A percentile compares a stretch with the other conserved stretches of the same genome.
Evolutionary conservation across 805 yeast genomes (phyloP).

Genomic region (Pichia rugopelliculosa): DNA sequence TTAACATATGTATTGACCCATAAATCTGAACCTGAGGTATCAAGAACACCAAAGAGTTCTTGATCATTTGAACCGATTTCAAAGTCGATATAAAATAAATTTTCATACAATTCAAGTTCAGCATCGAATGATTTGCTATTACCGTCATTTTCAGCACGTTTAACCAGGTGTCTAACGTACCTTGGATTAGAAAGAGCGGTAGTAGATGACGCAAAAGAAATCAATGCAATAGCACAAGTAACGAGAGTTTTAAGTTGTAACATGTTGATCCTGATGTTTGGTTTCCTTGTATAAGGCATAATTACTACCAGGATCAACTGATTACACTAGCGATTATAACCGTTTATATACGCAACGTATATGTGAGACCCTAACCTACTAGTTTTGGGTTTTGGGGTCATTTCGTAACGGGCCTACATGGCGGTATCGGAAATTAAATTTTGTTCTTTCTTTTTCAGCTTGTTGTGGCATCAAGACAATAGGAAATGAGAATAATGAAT

Average conservation of each 20-base stretch:
- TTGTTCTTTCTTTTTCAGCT: too few relatives aligned
- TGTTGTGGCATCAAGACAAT: too few relatives aligned
- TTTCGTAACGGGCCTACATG: too few relatives aligned
- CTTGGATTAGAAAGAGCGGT: background rate
- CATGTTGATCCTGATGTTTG: too few relatives aligned
- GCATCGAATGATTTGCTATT: background rate
- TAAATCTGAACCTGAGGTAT: conserved; percentile 92
- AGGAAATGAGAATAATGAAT: too few relatives aligned
- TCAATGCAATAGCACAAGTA: background rate
- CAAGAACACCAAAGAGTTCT: conserved; percentile 72
- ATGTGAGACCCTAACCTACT: too few relatives aligned
- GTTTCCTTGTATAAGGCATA: too few relatives aligned
- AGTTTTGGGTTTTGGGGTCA: too few relatives aligned
- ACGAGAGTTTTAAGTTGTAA: background rate
- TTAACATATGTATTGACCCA: conserved; percentile 49
- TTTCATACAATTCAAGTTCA: background rate
- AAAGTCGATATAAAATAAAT: conserved; percentile 57
- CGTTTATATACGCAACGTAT: too few relatives aligned
- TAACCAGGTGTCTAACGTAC: background rate
- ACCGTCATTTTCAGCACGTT: background rate
- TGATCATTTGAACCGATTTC: conserved; percentile 89
- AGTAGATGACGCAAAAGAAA: background rate
- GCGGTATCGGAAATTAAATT: too few relatives aligned
- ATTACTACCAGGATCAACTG: too few relatives aligned
- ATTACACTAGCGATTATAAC: too few relatives aligned